Evolutionary conservation across 352 stramenopile genomes (phyloP).

Genomic region (Phytophthora macrochlamydospora): DNA sequence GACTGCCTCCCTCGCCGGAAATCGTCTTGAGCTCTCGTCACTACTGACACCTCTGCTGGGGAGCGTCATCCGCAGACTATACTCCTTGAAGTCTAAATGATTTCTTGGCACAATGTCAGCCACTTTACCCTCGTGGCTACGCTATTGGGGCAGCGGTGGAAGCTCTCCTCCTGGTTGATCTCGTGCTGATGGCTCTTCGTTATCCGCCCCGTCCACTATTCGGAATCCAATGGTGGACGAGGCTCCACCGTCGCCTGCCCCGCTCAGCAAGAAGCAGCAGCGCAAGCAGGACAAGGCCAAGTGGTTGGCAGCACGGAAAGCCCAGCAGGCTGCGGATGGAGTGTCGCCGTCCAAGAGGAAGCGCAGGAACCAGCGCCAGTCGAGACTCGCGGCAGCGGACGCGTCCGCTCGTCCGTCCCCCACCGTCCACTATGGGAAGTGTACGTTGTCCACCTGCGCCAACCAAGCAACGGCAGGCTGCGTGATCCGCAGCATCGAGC

Average conservation of each 20-base stretch:
- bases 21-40: too few relatives aligned
- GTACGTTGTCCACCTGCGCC: constrained; percentile 34
- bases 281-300: constrained; percentile 49
- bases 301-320: constrained; percentile 47
- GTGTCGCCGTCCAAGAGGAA: constrained; percentile 34
- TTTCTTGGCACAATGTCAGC: too few relatives aligned
- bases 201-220: too few relatives aligned
- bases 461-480: constrained; percentile 34
- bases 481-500: constrained; percentile 57
- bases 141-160: too few relatives aligned
- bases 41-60: too few relatives aligned
- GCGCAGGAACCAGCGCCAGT: constrained; percentile 46
- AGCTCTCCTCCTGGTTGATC: too few relatives aligned
- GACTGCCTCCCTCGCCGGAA: too few relatives aligned
- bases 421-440: constrained; percentile 29
- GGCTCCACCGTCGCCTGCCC: neutral
- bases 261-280: constrained; percentile 54
- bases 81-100: too few relatives aligned
- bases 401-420: constrained; percentile 6
- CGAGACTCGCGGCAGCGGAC: constrained; percentile 9
- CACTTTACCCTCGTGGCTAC: too few relatives aligned
- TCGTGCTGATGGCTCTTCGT: too few relatives aligned
- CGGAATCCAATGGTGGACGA: neutral
- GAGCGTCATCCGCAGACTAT: too few relatives aligned
- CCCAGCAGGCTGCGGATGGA: constrained; percentile 15